Conservation (phyloP, 2,329 filamentous ascomycete species). For the Colletotrichum eremochloae region DNA sequence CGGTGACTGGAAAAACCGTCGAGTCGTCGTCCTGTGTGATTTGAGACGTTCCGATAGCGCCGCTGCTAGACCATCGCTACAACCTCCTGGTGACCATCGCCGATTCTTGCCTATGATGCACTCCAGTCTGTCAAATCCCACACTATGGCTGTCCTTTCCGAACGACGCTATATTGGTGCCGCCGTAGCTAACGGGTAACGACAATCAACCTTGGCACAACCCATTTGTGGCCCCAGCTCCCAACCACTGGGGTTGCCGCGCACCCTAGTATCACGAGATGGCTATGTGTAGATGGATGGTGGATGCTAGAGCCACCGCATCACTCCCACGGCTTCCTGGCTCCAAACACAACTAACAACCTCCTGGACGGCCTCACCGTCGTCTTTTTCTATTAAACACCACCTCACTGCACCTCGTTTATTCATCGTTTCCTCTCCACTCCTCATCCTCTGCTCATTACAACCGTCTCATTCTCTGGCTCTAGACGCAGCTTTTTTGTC, state of each 20-base stretch:
- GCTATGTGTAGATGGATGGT: slow-evolving; percentile 46
- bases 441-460: slow-evolving; percentile 21
- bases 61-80: background rate
- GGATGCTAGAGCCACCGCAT: background rate
- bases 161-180: slow-evolving; percentile 6
- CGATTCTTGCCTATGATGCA: slow-evolving; percentile 17
- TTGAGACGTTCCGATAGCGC: slow-evolving; percentile 7
- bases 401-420: background rate
- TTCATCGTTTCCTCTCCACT: background rate
- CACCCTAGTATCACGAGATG: background rate
- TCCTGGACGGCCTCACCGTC: background rate
- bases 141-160: slow-evolving; percentile 2
- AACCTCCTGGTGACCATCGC: background rate
- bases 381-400: slow-evolving; percentile 17
- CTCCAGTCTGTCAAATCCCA: slow-evolving; percentile 8
- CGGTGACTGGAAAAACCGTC: slow-evolving; percentile 8
- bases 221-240: slow-evolving; percentile 27
- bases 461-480: slow-evolving; percentile 42
- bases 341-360: background rate
- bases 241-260: slow-evolving; percentile 6
- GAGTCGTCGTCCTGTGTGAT: slow-evolving; percentile 5
- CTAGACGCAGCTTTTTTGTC: slow-evolving; percentile 50
- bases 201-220: slow-evolving; percentile 15
- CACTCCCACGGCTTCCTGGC: background rate
- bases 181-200: slow-evolving; percentile 3